These are phyloP conservation scores for Nothophoma quercina DNA, from an alignment of 2,329 filamentous ascomycete genomes.

Conservation along the genomic window DNA sequence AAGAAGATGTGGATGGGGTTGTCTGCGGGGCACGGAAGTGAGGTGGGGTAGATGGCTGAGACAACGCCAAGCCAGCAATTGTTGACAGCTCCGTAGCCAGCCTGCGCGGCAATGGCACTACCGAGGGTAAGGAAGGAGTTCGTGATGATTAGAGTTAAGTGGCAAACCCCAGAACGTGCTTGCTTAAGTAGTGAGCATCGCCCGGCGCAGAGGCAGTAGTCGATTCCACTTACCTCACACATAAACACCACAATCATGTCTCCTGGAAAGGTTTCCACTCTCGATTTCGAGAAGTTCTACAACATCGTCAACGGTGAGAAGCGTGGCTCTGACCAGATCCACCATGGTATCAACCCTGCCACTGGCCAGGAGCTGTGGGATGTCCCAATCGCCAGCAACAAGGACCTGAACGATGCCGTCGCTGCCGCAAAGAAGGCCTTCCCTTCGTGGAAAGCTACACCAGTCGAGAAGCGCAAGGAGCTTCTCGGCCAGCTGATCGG, in stretches of 20 bases:
- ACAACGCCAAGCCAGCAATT: constrained; percentile 8
- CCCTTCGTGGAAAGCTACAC: constrained; percentile 54
- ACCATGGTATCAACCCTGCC: constrained; percentile 61
- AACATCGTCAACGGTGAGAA: constrained; percentile 63
- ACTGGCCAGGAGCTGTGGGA: constrained; percentile 59
- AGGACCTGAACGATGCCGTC: constrained; percentile 62
- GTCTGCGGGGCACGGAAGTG: constrained; percentile 20
- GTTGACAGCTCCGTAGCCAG: constrained; percentile 3
- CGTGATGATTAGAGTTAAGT: not conserved
- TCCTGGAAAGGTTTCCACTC: constrained; percentile 52
- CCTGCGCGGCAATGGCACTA: not conserved
- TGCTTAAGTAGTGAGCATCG: constrained; percentile 12
- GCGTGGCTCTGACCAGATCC: constrained; percentile 51
- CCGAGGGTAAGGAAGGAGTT: constrained; percentile 13
- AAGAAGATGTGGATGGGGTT: no score
- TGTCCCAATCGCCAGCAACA: constrained; percentile 58
- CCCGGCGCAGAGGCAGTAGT: not conserved
- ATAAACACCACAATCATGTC: constrained; percentile 48
- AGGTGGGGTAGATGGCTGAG: constrained; percentile 24
- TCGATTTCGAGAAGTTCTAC: constrained; percentile 56
- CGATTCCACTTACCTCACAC: constrained; percentile 1
- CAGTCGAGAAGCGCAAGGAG: constrained; percentile 45
- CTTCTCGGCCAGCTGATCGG: constrained; percentile 37
- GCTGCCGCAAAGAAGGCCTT: constrained; percentile 57
- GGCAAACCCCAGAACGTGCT: not conserved